Evolutionary conservation across 2,329 filamentous ascomycete genomes (phyloP).

Genomic region (Fusarium sp.): DNA sequence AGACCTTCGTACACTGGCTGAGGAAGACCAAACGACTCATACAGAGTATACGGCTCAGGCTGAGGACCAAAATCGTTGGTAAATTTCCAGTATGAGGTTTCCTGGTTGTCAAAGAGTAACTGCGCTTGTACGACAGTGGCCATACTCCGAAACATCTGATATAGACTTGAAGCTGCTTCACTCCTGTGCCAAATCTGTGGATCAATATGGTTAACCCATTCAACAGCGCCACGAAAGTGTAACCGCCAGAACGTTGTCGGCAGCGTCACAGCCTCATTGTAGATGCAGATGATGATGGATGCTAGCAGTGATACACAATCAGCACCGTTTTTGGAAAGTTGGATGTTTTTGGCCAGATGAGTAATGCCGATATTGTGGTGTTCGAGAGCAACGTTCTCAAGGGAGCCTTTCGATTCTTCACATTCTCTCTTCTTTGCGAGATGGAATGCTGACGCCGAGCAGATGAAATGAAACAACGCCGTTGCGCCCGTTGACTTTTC

Average conservation of each 20-base stretch:
- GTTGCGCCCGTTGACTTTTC: conserved; percentile 35
- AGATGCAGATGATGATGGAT: conserved; percentile 37
- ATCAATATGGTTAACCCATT: conserved; percentile 42
- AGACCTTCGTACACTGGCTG: conserved; percentile 36
- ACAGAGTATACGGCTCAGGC: conserved; percentile 33
- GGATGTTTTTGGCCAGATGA: conserved; percentile 39
- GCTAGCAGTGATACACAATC: conserved; percentile 35
- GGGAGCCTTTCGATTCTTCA: conserved; percentile 13
- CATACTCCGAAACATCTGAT: conserved; percentile 42
- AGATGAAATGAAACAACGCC: conserved; percentile 38
- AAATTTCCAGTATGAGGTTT: conserved; percentile 32
- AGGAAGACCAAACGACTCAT: conserved; percentile 32
- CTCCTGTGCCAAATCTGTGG: conserved; percentile 37
- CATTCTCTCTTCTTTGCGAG: conserved; percentile 23
- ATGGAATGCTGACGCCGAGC: conserved; percentile 38
- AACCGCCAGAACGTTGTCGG: conserved; percentile 38
- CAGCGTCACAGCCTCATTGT: conserved; percentile 40
- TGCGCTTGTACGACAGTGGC: conserved; percentile 36
- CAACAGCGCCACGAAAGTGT: conserved; percentile 38
- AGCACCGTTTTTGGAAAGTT: conserved; percentile 31
- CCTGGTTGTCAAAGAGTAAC: conserved; percentile 27
- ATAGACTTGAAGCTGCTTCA: conserved; percentile 34
- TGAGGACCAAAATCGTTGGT: conserved; percentile 34
- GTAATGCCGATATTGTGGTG: conserved; percentile 41
- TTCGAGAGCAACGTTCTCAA: conserved; percentile 38